These are phyloP conservation scores for Phytophthora syringae DNA, from an alignment of 352 stramenopile species.

Conservation along the genomic window DNA sequence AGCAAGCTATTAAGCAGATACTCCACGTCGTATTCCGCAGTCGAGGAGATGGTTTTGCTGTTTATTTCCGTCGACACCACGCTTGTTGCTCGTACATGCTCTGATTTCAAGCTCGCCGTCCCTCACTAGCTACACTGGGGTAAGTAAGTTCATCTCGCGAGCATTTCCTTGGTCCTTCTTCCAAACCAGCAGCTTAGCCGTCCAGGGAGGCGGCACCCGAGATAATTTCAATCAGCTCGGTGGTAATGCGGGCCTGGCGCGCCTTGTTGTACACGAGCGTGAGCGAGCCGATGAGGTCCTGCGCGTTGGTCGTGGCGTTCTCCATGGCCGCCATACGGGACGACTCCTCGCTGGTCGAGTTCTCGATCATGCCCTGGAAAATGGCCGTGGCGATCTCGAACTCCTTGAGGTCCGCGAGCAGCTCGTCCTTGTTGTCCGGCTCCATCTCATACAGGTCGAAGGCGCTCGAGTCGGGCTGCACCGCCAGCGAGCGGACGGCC, in stretches of 20 bases:
- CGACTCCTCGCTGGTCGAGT: conserved; percentile 96
- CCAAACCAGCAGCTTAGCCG: no score
- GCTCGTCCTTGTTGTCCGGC: conserved; percentile 97
- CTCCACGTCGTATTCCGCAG: conserved; percentile 9
- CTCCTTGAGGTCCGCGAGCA: conserved; percentile 97
- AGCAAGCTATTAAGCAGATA: no score
- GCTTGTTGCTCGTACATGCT: conserved; percentile 28
- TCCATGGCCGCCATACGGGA: conserved; percentile 99
- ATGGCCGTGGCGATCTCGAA: conserved; percentile 90
- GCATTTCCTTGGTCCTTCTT: conserved; percentile 29
- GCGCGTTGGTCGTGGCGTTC: conserved; percentile 98
- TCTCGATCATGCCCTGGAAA: conserved; percentile 98
- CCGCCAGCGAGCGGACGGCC: conserved; percentile 82
- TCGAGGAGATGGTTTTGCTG: conserved; percentile 38
- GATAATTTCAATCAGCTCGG: conserved; percentile 98
- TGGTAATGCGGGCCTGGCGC: conserved; percentile 96
- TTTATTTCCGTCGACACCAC: conserved; percentile 49
- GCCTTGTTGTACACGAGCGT: conserved; percentile 94
- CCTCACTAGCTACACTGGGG: conserved; percentile 28
- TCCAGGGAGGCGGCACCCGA: conserved; percentile 97
- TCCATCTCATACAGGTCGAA: conserved; percentile 97
- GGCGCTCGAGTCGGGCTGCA: conserved; percentile 66
- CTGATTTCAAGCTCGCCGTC: no score
- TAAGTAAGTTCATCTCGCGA: conserved; percentile 25
- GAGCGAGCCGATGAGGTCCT: conserved; percentile 96